Conservation (phyloP, 495 filamentous ascomycete species). For the Jackrogersella minutella region DNA sequence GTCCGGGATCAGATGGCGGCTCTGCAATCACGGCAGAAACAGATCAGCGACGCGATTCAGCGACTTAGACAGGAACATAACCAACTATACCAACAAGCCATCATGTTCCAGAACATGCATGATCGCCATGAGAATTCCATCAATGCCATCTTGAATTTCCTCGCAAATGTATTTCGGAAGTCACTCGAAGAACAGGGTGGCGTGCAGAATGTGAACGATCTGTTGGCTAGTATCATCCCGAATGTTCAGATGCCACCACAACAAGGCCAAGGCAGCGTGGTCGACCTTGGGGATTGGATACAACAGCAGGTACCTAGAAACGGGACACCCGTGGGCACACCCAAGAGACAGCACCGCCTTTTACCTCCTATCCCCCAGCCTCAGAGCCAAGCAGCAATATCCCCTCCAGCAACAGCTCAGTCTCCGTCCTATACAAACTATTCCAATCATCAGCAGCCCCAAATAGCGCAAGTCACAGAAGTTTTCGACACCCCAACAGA, state of each 20-base stretch:
- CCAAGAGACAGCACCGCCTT: conserved; percentile 57
- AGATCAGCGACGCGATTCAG: conserved; percentile 80
- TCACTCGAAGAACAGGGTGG: conserved; percentile 67
- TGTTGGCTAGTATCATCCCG: conserved; percentile 73
- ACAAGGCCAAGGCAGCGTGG: conserved; percentile 66
- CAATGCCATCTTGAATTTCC: conserved; percentile 95
- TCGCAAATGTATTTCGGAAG: conserved; percentile 93
- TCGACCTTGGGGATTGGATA: conserved; percentile 75
- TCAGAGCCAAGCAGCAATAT: conserved; percentile 35
- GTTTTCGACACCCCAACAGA: conserved; percentile 54
- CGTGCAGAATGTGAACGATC: conserved; percentile 72
- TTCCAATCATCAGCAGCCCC: conserved; percentile 41
- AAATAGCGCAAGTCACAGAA: conserved; percentile 58
- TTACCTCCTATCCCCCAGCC: conserved; percentile 54
- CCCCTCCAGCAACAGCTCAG: conserved; percentile 33
- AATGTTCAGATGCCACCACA: conserved; percentile 60
- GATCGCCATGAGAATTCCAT: conserved; percentile 97
- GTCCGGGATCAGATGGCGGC: conserved; percentile 81
- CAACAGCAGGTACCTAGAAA: conserved; percentile 54
- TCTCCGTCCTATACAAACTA: conserved; percentile 43
- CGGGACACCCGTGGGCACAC: conserved; percentile 49
- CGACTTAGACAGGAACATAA: conserved; percentile 85
- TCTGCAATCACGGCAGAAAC: conserved; percentile 82
- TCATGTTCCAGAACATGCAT: conserved; percentile 89
- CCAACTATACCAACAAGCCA: conserved; percentile 86